phyloP scores from a whole-genome alignment of 352 stramenopile species.

The Globisporangium rhizosaccharum region DNA sequence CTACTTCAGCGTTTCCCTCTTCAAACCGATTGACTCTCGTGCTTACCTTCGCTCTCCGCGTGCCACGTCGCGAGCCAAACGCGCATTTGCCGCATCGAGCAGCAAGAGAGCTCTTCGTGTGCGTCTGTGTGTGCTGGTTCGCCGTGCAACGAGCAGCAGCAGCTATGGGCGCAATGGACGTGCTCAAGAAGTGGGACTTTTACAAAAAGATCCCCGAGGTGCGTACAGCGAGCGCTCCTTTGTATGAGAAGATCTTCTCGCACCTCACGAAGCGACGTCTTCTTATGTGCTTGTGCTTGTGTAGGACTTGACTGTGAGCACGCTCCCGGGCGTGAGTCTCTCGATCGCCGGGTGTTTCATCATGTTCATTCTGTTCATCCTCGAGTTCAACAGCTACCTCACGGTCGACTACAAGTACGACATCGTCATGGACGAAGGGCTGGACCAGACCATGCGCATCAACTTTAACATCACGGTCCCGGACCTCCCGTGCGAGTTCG shows the following conservation, averaged over 20 bases:
- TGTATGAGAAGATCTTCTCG: not conserved
- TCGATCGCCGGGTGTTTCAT: constrained; percentile 83
- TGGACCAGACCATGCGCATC: constrained; percentile 88
- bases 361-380: constrained; percentile 88
- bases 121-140: not conserved
- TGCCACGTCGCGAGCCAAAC: not conserved
- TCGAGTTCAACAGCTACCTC: constrained; percentile 88
- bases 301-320: constrained; percentile 83
- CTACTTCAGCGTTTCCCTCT: too few species aligned
- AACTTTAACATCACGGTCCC: constrained; percentile 99
- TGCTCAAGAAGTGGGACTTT: constrained; percentile 90
- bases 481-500: constrained; percentile 96
- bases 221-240: not conserved
- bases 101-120: too few species aligned
- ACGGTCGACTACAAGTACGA: constrained; percentile 85
- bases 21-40: too few species aligned
- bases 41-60: too few species aligned
- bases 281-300: not conserved
- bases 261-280: not conserved
- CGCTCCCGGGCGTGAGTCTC: constrained; percentile 76
- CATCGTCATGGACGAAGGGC: constrained; percentile 85
- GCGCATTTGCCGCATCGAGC: not conserved
- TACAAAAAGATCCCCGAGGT: constrained; percentile 91
- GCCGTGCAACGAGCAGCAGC: not conserved
- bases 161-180: constrained; percentile 80